Evolutionary conservation across 148 eudicot species (phyloP).

Genomic region (Rhododendron ferrugineum): DNA sequence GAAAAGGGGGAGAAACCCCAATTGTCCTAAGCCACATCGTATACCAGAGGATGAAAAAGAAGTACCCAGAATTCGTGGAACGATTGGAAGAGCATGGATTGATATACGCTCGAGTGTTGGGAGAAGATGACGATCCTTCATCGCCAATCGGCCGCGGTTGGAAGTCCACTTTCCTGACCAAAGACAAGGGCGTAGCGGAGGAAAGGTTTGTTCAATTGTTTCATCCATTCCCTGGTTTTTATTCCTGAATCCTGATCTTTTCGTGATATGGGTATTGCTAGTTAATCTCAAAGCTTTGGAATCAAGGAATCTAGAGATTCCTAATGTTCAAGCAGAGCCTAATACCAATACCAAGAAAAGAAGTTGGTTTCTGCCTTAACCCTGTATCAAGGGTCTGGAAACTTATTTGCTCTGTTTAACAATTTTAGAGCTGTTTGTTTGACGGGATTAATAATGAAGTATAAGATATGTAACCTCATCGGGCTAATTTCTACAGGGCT

Average conservation of each 20-base stretch:
- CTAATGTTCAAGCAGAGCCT: background rate
- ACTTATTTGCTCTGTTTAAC: background rate
- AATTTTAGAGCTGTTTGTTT: background rate
- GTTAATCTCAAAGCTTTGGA: background rate
- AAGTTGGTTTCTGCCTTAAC: background rate
- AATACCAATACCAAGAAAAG: background rate
- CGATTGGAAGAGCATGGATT: conserved; percentile 64
- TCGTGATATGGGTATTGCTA: background rate
- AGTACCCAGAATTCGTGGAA: conserved; percentile 68
- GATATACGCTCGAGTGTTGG: conserved; percentile 69
- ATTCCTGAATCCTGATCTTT: background rate
- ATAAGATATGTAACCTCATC: background rate
- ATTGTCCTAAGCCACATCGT: conserved; percentile 86
- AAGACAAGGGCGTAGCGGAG: conserved; percentile 66
- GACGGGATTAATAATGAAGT: background rate
- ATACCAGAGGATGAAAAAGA: conserved; percentile 74
- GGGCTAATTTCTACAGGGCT: conserved; percentile 42
- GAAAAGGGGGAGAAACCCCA: conserved; percentile 86
- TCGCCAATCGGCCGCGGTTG: conserved; percentile 91
- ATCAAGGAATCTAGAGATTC: background rate
- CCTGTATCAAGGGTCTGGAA: background rate
- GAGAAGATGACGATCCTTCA: conserved; percentile 79
- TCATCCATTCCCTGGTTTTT: background rate
- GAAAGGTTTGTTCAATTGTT: conserved; percentile 47
- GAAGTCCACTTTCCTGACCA: conserved; percentile 78